A percentile compares a stretch with the other conserved stretches of the same genome.
These are phyloP conservation scores for Boletus edulis DNA, from an alignment of 768 basidiomycete species.

Conservation along the genomic window DNA sequence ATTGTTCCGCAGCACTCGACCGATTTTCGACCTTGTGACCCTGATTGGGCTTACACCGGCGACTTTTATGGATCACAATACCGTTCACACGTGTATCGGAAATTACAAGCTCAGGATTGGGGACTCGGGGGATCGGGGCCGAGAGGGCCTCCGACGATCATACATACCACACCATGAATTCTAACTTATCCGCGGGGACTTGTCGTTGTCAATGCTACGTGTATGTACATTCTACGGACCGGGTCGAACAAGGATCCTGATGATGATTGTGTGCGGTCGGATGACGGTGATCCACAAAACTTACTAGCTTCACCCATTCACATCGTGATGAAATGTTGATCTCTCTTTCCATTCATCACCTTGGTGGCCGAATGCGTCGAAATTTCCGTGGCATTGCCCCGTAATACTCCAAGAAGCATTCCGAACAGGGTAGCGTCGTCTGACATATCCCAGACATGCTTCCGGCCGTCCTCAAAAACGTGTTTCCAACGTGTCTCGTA, in stretches of 20 bases:
- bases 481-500: conserved; percentile 28
- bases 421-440: conserved; percentile 20
- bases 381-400: conserved; percentile 20
- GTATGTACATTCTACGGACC: conserved; percentile 6
- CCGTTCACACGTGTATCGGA: conserved; percentile 30
- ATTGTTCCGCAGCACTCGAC: conserved; percentile 10
- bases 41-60: conserved; percentile 28
- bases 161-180: conserved; percentile 23
- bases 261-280: no score
- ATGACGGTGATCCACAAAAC: conserved; percentile 3
- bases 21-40: conserved; percentile 20
- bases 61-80: conserved; percentile 32
- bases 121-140: conserved; percentile 19
- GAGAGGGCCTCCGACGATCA: conserved; percentile 27
- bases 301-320: conserved; percentile 9
- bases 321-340: not conserved
- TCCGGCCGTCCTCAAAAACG: conserved; percentile 22
- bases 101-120: conserved; percentile 29
- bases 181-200: not conserved
- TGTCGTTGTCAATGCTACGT: conserved; percentile 1
- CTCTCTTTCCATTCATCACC: conserved; percentile 3
- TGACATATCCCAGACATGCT: conserved; percentile 18
- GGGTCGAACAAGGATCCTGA: not conserved
- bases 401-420: conserved; percentile 9
- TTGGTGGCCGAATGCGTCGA: conserved; percentile 6